Percentiles rank a stretch among this genome's conserved stretches.
These are phyloP conservation scores for Backusella westeae DNA, from an alignment of 192 early-diverging fungal species.

Conservation along the genomic window DNA sequence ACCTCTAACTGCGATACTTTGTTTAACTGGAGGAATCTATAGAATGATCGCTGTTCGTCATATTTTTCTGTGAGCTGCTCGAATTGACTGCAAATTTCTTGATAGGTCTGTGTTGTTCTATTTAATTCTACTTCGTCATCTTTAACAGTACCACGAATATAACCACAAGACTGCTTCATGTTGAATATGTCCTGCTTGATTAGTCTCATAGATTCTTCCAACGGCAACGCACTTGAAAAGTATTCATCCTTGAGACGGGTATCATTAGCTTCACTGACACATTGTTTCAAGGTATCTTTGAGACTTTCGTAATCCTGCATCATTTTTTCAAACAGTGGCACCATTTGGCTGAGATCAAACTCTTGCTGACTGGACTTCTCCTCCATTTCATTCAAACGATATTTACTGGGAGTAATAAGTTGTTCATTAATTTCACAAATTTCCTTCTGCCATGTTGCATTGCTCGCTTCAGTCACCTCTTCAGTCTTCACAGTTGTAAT, in stretches of 20 bases:
- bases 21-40: neutral
- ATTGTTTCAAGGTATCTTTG: neutral
- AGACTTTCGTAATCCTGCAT: neutral
- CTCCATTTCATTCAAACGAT: neutral
- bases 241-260: slow-evolving; percentile 5
- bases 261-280: neutral
- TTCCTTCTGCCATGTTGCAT: neutral
- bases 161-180: neutral
- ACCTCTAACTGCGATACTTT: neutral
- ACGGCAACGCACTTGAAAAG: neutral
- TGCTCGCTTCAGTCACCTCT: neutral
- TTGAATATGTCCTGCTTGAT: neutral
- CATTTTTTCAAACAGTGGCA: neutral
- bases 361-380: neutral
- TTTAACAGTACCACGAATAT: neutral
- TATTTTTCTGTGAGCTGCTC: neutral
- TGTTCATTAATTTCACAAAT: neutral
- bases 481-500: neutral
- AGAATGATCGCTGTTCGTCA: neutral
- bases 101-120: neutral
- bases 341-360: neutral
- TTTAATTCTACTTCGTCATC: neutral
- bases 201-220: neutral
- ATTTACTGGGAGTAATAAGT: neutral
- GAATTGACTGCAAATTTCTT: neutral